phyloP scores from a whole-genome alignment of 345 rosid genomes.

The Dimocarpus longan region DNA sequence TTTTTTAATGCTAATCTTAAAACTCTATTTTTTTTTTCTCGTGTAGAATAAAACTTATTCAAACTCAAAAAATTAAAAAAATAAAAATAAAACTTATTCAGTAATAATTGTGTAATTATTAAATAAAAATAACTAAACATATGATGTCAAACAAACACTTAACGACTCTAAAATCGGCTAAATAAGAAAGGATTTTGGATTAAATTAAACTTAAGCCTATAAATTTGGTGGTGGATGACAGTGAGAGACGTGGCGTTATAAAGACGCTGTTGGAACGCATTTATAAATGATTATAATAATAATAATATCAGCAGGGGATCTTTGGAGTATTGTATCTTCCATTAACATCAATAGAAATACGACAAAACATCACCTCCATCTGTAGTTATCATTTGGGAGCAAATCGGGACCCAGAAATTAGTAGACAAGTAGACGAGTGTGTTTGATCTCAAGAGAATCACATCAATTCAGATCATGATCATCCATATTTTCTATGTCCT shows the following conservation, averaged over 20 bases:
- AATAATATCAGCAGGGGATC: not conserved
- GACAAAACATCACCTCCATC: constrained; percentile 13
- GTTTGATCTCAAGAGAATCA: not conserved
- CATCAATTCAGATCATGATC: not conserved
- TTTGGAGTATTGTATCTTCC: not conserved
- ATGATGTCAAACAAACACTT: no score
- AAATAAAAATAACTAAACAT: no score
- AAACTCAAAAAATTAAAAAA: no score
- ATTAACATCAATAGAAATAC: not conserved
- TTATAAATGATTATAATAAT: not conserved
- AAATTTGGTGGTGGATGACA: no score
- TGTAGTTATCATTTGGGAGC: constrained; percentile 9
- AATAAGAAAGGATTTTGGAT: no score
- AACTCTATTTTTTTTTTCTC: no score
- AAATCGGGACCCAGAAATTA: not conserved
- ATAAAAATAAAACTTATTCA: no score
- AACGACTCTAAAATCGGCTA: no score
- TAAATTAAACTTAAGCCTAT: no score
- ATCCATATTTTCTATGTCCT: not conserved
- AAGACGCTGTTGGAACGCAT: constrained; percentile 13
- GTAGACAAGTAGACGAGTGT: not conserved
- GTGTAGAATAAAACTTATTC: no score
- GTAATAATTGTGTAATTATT: no score
- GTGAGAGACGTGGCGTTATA: not conserved
- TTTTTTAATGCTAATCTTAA: no score